A percentile compares a stretch with the other conserved stretches of the same genome.
These are phyloP conservation scores for Zygnema cylindricum DNA, from an alignment of 139 green algal genomes.

Conservation along the genomic window DNA sequence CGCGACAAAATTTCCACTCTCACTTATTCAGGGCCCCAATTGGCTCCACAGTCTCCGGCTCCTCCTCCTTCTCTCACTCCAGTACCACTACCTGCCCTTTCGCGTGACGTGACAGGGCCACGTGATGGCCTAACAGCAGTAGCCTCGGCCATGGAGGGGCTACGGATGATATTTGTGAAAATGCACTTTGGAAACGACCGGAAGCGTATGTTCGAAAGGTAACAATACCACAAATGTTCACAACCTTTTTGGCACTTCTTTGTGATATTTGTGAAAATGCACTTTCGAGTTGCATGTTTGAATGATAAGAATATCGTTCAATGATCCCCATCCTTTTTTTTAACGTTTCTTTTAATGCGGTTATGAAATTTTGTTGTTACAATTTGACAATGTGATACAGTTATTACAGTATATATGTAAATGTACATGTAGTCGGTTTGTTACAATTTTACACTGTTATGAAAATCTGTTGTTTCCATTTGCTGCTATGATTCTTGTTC, in stretches of 20 bases:
- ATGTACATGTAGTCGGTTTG: no score
- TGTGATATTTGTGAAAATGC: neutral
- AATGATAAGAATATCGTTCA: no score
- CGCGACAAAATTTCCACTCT: neutral
- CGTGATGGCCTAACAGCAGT: neutral
- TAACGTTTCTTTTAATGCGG: no score
- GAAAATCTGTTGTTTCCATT: no score
- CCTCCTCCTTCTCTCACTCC: neutral
- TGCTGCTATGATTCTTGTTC: no score
- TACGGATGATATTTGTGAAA: constrained; percentile 1
- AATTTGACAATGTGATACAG: no score
- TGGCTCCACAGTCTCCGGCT: neutral
- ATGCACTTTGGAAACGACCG: constrained; percentile 25
- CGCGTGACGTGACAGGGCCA: neutral
- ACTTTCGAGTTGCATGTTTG: neutral
- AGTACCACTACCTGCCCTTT: neutral
- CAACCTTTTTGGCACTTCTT: neutral
- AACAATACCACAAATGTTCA: neutral
- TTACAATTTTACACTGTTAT: no score
- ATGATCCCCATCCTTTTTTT: no score
- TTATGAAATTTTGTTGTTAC: no score
- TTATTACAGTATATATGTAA: no score
- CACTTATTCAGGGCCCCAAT: neutral
- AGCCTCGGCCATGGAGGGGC: neutral
- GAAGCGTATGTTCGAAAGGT: constrained; percentile 15